phyloP scores from a whole-genome alignment of 257 asterid species.

The Capsicum pubescens region DNA sequence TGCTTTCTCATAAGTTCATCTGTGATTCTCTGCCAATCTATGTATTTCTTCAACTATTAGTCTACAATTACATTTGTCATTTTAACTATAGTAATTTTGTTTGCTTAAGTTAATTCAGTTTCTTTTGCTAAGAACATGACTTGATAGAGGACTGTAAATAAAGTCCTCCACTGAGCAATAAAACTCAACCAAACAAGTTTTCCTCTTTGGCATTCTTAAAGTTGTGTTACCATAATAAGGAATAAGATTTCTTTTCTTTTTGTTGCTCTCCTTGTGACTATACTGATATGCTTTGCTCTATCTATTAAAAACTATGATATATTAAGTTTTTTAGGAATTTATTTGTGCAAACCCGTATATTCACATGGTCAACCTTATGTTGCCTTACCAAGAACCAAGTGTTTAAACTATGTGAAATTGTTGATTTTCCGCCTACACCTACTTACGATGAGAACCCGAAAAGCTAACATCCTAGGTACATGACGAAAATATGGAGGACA shows the following conservation, averaged over 20 bases:
- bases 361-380: too few species aligned
- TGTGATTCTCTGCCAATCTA: too few species aligned
- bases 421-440: too few species aligned
- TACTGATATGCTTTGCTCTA: too few species aligned
- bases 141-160: neutral
- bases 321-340: too few species aligned
- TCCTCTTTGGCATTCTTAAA: neutral
- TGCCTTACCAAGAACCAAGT: neutral
- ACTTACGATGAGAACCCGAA: constrained; percentile 33
- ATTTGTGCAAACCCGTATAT: too few species aligned
- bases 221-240: too few species aligned
- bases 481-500: constrained; percentile 56
- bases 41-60: neutral
- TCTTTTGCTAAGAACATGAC: neutral
- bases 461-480: constrained; percentile 74
- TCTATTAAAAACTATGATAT: too few species aligned
- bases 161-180: neutral
- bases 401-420: too few species aligned
- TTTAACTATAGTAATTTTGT: too few species aligned
- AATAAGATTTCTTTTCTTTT: neutral
- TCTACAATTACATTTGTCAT: neutral
- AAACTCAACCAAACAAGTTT: neutral
- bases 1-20: neutral
- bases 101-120: too few species aligned
- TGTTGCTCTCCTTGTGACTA: neutral